phyloP scores from a whole-genome alignment of 164 flowering plant species.

The Vitis amurensis region DNA sequence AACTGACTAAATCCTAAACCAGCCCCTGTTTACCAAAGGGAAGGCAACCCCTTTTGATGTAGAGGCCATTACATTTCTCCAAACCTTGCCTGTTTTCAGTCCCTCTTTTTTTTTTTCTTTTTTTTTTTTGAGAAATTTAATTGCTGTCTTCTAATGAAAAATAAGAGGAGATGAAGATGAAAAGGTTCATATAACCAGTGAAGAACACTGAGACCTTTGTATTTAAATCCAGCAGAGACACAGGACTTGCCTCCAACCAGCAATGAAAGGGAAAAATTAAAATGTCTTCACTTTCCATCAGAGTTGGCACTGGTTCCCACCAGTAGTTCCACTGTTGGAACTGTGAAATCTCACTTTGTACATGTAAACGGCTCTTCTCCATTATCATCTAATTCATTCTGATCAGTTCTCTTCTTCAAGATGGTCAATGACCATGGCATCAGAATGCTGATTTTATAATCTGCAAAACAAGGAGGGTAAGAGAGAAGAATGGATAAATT shows the following conservation, averaged over 20 bases:
- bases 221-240: not conserved
- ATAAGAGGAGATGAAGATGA: not conserved
- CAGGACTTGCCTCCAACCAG: not conserved
- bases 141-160: not conserved
- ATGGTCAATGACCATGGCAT: not conserved
- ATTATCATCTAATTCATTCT: too few species aligned
- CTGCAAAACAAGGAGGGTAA: not conserved
- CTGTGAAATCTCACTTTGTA: not conserved
- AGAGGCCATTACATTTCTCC: not conserved
- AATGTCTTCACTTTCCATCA: not conserved
- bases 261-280: not conserved
- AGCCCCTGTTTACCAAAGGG: too few species aligned
- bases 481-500: not conserved
- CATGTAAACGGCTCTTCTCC: not conserved
- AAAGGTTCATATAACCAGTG: not conserved
- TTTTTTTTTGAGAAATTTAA: not conserved
- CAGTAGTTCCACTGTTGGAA: not conserved
- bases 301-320: not conserved
- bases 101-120: not conserved
- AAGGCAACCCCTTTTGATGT: not conserved
- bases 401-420: not conserved
- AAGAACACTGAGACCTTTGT: not conserved
- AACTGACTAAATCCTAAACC: too few species aligned
- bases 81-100: not conserved
- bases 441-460: not conserved